phyloP scores from a whole-genome alignment of 1,139 yeast genomes.

The Debaryomycetaceae sp. region DNA sequence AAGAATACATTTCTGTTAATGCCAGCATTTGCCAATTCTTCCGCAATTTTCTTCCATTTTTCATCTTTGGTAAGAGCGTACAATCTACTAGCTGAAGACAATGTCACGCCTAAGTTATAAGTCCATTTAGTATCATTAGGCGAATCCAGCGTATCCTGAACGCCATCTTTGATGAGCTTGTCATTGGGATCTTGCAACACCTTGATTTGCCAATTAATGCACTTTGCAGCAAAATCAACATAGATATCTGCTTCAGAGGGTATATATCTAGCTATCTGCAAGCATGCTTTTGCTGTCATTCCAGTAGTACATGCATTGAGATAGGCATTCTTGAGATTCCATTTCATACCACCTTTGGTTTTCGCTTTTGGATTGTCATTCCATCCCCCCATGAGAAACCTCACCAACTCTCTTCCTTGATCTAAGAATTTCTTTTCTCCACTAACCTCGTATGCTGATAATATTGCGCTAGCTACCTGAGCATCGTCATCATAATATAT shows the following conservation, averaged over 20 bases:
- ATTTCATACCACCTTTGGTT: slow-evolving; percentile 58
- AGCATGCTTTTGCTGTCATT: slow-evolving; percentile 66
- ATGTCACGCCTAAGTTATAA: slow-evolving; percentile 67
- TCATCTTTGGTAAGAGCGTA: slow-evolving; percentile 51
- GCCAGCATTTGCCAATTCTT: slow-evolving; percentile 57
- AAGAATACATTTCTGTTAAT: slow-evolving; percentile 54
- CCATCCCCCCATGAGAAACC: slow-evolving; percentile 70
- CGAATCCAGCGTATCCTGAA: slow-evolving; percentile 45
- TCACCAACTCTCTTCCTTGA: slow-evolving; percentile 55
- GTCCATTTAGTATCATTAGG: slow-evolving; percentile 59
- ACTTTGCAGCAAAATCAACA: slow-evolving; percentile 51
- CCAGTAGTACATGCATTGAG: slow-evolving; percentile 68
- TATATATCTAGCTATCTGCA: slow-evolving; percentile 54
- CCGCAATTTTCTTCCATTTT: slow-evolving; percentile 56
- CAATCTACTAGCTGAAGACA: slow-evolving; percentile 53
- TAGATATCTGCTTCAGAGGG: slow-evolving; percentile 44
- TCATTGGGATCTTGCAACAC: slow-evolving; percentile 53
- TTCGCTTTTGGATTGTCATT: slow-evolving; percentile 40
- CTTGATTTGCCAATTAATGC: slow-evolving; percentile 54
- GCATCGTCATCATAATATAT: slow-evolving; percentile 77
- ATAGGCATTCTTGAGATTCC: slow-evolving; percentile 63
- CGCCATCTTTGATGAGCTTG: slow-evolving; percentile 61
- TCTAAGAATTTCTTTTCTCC: slow-evolving; percentile 52
- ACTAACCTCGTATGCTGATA: slow-evolving; percentile 70
- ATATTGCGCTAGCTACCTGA: slow-evolving; percentile 64